phyloP scores from a whole-genome alignment of 495 filamentous ascomycete species.

The Annulohypoxylon stygium region DNA sequence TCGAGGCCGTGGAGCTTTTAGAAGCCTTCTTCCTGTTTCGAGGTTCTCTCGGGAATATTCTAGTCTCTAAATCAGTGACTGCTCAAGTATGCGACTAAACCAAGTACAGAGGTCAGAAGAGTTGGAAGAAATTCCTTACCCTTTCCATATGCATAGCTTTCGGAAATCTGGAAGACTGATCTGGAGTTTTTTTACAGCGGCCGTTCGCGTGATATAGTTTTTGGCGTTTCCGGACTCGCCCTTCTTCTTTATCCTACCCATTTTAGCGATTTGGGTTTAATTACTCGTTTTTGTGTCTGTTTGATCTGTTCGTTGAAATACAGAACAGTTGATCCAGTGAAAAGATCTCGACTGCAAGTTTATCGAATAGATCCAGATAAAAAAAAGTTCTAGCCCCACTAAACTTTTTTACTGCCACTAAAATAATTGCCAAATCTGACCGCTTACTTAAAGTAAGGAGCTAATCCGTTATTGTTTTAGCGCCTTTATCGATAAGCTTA shows the following conservation, averaged over 20 bases:
- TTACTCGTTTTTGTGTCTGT: constrained; percentile 1
- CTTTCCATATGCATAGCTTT: constrained; percentile 98
- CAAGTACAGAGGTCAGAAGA: background rate
- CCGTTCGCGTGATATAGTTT: constrained; percentile 97
- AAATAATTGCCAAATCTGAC: constrained; percentile 37
- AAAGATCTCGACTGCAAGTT: background rate
- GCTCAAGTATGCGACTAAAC: background rate
- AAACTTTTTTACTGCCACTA: constrained; percentile 51
- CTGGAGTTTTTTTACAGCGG: constrained; percentile 97
- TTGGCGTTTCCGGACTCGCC: constrained; percentile 93
- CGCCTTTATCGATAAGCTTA: constrained; percentile 27
- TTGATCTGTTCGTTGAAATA: background rate
- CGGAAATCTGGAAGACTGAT: constrained; percentile 97
- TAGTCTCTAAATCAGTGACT: constrained; percentile 9
- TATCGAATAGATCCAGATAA: constrained; percentile 30
- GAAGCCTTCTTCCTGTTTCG: constrained; percentile 96
- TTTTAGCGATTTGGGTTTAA: constrained; percentile 53
- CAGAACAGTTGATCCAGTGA: background rate
- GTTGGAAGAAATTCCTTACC: constrained; percentile 31
- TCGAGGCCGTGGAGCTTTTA: constrained; percentile 87
- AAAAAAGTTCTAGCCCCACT: constrained; percentile 44
- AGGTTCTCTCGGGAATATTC: constrained; percentile 97
- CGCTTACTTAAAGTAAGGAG: constrained; percentile 24
- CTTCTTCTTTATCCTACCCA: constrained; percentile 95
- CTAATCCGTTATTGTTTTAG: constrained; percentile 14